Base-by-base conservation (phyloP, 2,329 filamentous ascomycete genomes). In the Blastomyces gilchristii region DNA sequence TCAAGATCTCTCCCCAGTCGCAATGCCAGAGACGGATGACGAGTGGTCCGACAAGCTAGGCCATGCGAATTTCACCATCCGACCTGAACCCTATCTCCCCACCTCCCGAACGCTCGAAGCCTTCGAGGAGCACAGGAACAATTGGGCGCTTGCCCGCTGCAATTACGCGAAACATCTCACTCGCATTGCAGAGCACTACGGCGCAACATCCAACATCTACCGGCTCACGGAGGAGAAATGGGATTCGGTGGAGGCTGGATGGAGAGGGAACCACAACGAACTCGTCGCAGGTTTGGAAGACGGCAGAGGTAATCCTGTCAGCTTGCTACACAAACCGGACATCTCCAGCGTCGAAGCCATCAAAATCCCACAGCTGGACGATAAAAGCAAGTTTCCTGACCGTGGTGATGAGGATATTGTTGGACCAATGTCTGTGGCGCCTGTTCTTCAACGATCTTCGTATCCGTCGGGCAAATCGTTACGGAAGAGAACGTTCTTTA, bases 371-470 rank as follows among this genome's bases (percentile, higher is more conserved):
- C 70, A 73, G 45, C 71, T 78, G 31, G 73, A 79, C 67, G 73
- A 79, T 66, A 75, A 88, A 66, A 88, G 89, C 71, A 96, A 97
- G 75, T 97, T 96, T 70, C 91, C 91, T 31, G 86, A 87, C 69
- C 84, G 93, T 41, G 91, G 91, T 61, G 91, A 96, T 70, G 88
- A 92, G 69, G 92, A 96, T 74, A 95, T 97, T 72, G 91, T 97
- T 54, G 92, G 92, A 1, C 92, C 92, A 7, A 96, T 97, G 92
- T 85, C 73, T n/a, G 77, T 79, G 43, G 77, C 73, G 6, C 76
- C 75, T 1, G 72, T 71, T 8, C 63, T 68, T 66, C 22, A 69
- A 65, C 31, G 34, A 18, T n/a, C 53, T 45, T 67, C 71, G 14
- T 70, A 72, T 63, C 75, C 77, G 63, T 76, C 76, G 47, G 71